Conservation (phyloP, 2,329 filamentous ascomycete species). For the Chaetomium sp. region DNA sequence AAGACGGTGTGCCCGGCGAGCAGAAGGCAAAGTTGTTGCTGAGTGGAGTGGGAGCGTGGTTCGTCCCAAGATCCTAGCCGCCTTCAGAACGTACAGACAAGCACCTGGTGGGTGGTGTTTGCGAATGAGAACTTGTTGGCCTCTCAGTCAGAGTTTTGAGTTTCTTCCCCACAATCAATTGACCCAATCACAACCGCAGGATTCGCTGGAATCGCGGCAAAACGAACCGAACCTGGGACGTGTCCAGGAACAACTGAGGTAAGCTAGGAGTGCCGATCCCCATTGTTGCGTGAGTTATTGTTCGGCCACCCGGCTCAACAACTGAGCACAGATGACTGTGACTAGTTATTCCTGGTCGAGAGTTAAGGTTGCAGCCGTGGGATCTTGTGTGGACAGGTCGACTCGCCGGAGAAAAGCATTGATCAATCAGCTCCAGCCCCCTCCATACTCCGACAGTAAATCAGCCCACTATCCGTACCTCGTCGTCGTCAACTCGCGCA, state of each 20-base stretch:
- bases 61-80: not conserved
- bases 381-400: not conserved
- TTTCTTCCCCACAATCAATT: slow-evolving; percentile 20
- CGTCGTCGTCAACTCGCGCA: too few relatives aligned
- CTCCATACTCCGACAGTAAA: too few relatives aligned
- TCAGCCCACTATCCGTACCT: too few relatives aligned
- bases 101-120: not conserved
- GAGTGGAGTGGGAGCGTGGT: not conserved
- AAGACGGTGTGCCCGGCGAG: not conserved
- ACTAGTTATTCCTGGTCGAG: not conserved
- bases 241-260: not conserved
- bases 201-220: slow-evolving; percentile 24
- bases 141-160: too few relatives aligned
- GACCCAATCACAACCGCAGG: slow-evolving; percentile 21
- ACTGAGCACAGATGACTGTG: too few relatives aligned
- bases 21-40: too few relatives aligned
- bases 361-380: slow-evolving; percentile 11
- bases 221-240: slow-evolving; percentile 19
- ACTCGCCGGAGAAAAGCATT: slow-evolving; percentile 5
- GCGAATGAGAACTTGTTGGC: too few relatives aligned
- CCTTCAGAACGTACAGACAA: not conserved
- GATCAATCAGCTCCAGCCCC: not conserved
- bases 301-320: not conserved
- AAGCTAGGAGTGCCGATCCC: not conserved
- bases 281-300: not conserved